Conservation (phyloP, 1,284 basidiomycete genomes). For the Ceratobasidium sp. region DNA sequence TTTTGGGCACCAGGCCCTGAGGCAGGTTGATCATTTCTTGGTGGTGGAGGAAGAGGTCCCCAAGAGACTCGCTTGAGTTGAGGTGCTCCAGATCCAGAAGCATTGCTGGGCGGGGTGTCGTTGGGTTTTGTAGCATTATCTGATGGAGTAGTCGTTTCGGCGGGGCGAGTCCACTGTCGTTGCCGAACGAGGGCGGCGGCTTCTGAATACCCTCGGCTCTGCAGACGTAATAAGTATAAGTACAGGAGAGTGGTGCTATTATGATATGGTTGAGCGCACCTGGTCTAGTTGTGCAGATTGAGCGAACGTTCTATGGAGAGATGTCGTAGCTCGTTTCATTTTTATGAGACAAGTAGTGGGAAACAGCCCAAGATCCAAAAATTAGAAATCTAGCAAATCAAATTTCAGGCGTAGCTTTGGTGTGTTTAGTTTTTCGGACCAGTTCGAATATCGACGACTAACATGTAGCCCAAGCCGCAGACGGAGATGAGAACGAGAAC, state of each 20-base stretch:
- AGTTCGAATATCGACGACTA: neutral
- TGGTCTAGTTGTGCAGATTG: neutral
- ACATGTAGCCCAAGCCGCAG: neutral
- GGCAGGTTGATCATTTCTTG: neutral
- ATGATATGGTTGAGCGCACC: neutral
- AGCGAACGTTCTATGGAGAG: neutral
- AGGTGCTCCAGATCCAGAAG: neutral
- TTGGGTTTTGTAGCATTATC: neutral
- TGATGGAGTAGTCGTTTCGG: neutral
- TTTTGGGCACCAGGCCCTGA: neutral
- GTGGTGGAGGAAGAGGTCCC: neutral
- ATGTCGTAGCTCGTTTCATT: constrained; percentile 29
- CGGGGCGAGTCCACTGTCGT: constrained; percentile 21
- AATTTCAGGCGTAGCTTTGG: neutral
- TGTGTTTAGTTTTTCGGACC: neutral
- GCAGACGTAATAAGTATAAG: neutral
- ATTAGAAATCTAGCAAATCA: neutral
- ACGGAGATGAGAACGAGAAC: neutral
- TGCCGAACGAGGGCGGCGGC: constrained; percentile 8
- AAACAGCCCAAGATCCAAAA: neutral
- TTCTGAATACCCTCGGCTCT: constrained; percentile 29
- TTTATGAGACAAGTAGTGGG: neutral
- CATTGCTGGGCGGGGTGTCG: neutral
- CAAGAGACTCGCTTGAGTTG: neutral
- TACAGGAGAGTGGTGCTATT: neutral